A percentile compares a stretch with the other conserved stretches of the same genome.
phyloP scores from a whole-genome alignment of 1,284 basidiomycete genomes.

The Spongispora temasekensis region DNA sequence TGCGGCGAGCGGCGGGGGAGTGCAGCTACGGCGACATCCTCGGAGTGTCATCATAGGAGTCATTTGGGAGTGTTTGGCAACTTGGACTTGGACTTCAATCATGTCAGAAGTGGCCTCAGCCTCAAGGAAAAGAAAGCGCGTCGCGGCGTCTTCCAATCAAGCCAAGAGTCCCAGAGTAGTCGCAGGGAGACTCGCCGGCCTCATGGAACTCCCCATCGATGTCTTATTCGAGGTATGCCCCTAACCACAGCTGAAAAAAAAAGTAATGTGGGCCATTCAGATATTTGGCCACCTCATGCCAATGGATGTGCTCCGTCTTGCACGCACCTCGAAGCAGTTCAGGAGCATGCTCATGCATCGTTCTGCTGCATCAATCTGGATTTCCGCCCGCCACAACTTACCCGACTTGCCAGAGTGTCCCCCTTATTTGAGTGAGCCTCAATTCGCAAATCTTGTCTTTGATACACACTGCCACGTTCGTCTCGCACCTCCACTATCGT shows the following conservation, averaged over 20 bases:
- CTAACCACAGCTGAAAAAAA: slow-evolving; percentile 10
- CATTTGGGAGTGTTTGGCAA: too few species aligned
- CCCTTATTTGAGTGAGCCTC: slow-evolving; percentile 45
- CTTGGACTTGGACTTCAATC: too few species aligned
- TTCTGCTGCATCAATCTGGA: slow-evolving; percentile 47
- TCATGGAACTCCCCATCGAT: slow-evolving; percentile 48
- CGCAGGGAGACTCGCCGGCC: slow-evolving; percentile 35
- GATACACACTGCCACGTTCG: slow-evolving; percentile 51
- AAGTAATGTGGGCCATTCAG: slow-evolving; percentile 32
- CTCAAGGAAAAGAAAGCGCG: slow-evolving; percentile 30
- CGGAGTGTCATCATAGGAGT: too few species aligned
- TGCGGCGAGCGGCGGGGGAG: slow-evolving; percentile 48
- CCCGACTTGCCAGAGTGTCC: slow-evolving; percentile 46
- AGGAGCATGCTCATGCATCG: slow-evolving; percentile 46
- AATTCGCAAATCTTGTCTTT: slow-evolving; percentile 51
- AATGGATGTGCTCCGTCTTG: slow-evolving; percentile 48
- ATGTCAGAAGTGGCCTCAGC: too few species aligned
- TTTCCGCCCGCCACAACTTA: slow-evolving; percentile 39
- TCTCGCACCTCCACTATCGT: not conserved
- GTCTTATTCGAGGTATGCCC: slow-evolving; percentile 47
- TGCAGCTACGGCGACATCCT: slow-evolving; percentile 60
- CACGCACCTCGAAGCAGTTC: slow-evolving; percentile 50
- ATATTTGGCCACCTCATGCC: slow-evolving; percentile 50
- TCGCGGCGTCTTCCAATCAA: slow-evolving; percentile 17
- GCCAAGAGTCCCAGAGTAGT: slow-evolving; percentile 19